Evolutionary conservation across 2,329 filamentous ascomycete species (phyloP), one percentile per base, ranked within the genome.

Genomic region (Verruconis gallopava): DNA sequence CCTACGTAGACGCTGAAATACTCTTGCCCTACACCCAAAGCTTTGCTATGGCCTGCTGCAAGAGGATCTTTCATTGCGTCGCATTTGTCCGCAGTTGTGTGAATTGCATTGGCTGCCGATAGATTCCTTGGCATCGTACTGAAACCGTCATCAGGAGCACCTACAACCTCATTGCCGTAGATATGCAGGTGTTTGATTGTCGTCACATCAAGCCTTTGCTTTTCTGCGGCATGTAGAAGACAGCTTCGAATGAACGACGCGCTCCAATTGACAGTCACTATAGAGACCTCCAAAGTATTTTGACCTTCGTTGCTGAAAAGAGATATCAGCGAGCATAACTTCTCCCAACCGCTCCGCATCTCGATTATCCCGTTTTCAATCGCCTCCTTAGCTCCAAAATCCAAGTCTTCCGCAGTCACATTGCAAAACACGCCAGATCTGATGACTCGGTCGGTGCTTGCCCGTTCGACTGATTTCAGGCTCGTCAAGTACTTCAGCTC

Each of bases 261-360:
- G 44, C 64, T 66, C 66, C 66, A 70, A 43, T 69, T 69, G 2
- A 68, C 66, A 22, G 37, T 45, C 3, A 45, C 4, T 13, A 45
- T 45, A 21, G 19, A 14, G 25, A 30, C 42, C 3, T 42, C 5
- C 12, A 45, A 42, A 21, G 20, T 14, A 12, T 19, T 21, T 11
- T 6, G 9, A 11, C 25, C 12, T 64, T 20, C 1, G 13, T 32
- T 19, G 52, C 46, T 17, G n/a, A n/a, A n/a, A n/a, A n/a, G n/a
- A 25, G 12, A 22, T 38, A 38, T 4, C 38, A 9, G 14, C 15
- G 32, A 5, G 5, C 43, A 18, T 3, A 63, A 48, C 6, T 67
- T 54, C 0, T 51, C 44, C 53, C 57, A 66, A 3, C 61, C 62
- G 3, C 48, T 22, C 13, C 66, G 57, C 4, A 68, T 40, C 12